A percentile compares a stretch with the other conserved stretches of the same genome.
These are phyloP conservation scores for Capsicum baccatum DNA, from an alignment of 257 asterid species.

Conservation along the genomic window DNA sequence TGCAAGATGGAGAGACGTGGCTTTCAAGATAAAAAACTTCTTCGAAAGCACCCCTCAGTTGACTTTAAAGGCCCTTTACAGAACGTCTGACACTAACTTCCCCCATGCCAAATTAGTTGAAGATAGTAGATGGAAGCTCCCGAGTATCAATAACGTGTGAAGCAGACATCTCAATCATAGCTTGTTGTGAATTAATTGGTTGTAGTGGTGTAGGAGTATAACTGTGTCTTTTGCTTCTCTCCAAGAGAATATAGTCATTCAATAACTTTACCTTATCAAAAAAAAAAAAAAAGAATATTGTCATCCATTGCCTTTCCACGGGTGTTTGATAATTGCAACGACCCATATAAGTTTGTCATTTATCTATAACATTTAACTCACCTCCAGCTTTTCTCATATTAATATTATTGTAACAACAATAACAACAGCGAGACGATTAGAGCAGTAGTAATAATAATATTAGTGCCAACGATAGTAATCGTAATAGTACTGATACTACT, in stretches of 20 bases:
- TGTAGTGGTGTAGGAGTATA: not conserved
- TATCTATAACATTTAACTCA: not conserved
- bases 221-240: constrained; percentile 10
- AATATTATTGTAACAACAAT: not conserved
- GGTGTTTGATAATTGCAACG: not conserved
- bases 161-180: constrained; percentile 10
- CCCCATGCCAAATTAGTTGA: no score
- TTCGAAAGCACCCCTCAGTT: no score
- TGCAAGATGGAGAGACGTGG: no score
- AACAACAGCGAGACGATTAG: not conserved
- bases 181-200: not conserved
- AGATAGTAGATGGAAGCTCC: no score
- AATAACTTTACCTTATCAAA: no score
- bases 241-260: not conserved
- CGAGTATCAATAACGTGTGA: not conserved
- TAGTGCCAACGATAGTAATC: not conserved
- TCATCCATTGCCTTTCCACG: not conserved
- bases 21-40: no score
- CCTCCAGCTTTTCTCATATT: not conserved
- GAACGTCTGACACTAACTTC: no score
- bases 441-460: not conserved
- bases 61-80: no score
- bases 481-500: not conserved
- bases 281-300: not conserved
- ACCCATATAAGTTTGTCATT: not conserved